phyloP scores from a whole-genome alignment of 78 protist species.

The Mantamonas sphyraenae region DNA sequence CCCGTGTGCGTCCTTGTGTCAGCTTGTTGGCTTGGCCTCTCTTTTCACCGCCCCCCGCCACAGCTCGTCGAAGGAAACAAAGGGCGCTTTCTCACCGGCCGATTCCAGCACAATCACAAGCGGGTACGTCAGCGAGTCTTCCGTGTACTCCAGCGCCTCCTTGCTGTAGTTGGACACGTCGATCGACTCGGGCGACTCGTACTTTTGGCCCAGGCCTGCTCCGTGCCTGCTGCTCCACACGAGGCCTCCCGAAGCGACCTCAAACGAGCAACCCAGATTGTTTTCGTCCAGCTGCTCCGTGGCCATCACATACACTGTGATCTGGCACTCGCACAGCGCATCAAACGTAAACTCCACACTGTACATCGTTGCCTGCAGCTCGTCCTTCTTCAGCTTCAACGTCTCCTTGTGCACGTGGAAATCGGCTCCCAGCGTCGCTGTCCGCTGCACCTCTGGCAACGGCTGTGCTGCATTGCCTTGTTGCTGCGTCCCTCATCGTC shows the following conservation, averaged over 20 bases:
- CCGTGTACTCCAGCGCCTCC: background rate
- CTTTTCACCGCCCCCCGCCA: too few species aligned
- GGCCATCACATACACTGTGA: background rate
- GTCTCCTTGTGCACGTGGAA: background rate
- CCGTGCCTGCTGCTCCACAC: background rate
- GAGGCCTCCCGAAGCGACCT: background rate
- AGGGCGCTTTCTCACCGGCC: slow-evolving; percentile 1
- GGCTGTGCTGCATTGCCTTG: too few species aligned
- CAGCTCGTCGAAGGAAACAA: too few species aligned
- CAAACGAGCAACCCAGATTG: background rate
- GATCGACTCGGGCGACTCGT: background rate
- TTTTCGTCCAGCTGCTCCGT: background rate
- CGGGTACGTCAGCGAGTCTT: background rate
- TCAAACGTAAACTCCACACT: slow-evolving; percentile 12
- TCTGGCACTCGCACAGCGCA: slow-evolving; percentile 3
- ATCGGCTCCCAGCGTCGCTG: background rate
- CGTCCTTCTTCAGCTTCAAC: background rate
- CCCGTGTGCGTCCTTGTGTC: too few species aligned
- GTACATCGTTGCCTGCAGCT: background rate
- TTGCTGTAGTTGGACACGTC: too few species aligned
- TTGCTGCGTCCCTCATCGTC: too few species aligned
- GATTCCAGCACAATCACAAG: background rate
- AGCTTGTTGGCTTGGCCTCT: too few species aligned
- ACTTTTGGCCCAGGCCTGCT: background rate
- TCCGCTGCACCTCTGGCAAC: background rate